Percentiles rank a stretch among this genome's conserved stretches.
Conservation (phyloP, 2,329 filamentous ascomycete species). For the Pseudovirgaria hyperparasitica region DNA sequence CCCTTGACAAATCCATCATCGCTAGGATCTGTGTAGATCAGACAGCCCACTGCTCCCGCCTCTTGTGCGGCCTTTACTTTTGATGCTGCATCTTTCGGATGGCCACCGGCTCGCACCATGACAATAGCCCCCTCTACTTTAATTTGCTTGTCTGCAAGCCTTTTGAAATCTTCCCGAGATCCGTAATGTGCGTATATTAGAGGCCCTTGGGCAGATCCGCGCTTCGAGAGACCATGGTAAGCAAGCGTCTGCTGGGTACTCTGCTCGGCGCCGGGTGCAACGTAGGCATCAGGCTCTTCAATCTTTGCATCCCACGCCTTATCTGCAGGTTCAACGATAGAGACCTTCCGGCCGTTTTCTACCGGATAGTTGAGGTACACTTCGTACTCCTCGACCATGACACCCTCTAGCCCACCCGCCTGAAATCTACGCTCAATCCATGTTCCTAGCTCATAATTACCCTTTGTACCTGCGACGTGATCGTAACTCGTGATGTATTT, state of each 20-base stretch:
- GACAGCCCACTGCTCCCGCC: conserved; percentile 72
- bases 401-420: conserved; percentile 59
- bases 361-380: conserved; percentile 91
- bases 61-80: conserved; percentile 86
- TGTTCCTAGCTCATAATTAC: conserved; percentile 73
- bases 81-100: conserved; percentile 57
- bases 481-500: conserved; percentile 70
- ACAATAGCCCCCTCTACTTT: conserved; percentile 69
- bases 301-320: conserved; percentile 66
- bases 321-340: conserved; percentile 61
- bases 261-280: conserved; percentile 39
- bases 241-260: conserved; percentile 51
- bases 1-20: conserved; percentile 73
- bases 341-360: conserved; percentile 61
- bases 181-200: conserved; percentile 91
- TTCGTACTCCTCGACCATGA: conserved; percentile 56
- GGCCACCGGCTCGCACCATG: conserved; percentile 68
- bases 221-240: conserved; percentile 83
- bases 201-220: conserved; percentile 74
- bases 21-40: conserved; percentile 83
- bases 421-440: conserved; percentile 71
- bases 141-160: conserved; percentile 57
- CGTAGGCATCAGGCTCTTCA: conserved; percentile 65
- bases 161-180: conserved; percentile 68
- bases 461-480: conserved; percentile 88